phyloP scores from a whole-genome alignment of 768 basidiomycete species.

The Amanita fuliginea region DNA sequence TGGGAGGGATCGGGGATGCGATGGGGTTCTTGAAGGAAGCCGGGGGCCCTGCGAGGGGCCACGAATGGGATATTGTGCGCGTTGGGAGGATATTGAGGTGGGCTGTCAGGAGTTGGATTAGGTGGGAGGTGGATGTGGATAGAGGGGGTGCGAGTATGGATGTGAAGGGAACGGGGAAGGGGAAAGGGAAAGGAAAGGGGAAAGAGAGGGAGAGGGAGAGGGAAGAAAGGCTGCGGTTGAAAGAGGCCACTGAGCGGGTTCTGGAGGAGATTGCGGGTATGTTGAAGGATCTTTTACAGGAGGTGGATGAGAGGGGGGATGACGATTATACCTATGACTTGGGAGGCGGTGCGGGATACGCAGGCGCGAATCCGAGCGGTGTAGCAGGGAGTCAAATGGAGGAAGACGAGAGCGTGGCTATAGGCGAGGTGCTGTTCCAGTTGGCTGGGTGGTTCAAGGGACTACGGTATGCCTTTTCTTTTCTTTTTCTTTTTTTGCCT shows the following conservation, averaged over 20 bases:
- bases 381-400: constrained; percentile 50
- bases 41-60: constrained; percentile 9
- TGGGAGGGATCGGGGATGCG: not conserved
- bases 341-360: constrained; percentile 58
- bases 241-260: constrained; percentile 38
- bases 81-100: constrained; percentile 43
- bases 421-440: constrained; percentile 51
- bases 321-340: constrained; percentile 48
- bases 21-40: constrained; percentile 6
- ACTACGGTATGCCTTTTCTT: constrained; percentile 48
- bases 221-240: not conserved
- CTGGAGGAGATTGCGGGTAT: constrained; percentile 62
- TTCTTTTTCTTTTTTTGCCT: not conserved
- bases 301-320: constrained; percentile 59
- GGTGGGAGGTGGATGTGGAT: constrained; percentile 19
- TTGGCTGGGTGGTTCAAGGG: constrained; percentile 47
- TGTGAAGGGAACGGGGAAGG: constrained; percentile 4
- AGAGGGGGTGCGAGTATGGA: constrained; percentile 16
- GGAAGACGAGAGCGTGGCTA: constrained; percentile 55
- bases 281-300: constrained; percentile 62
- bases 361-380: constrained; percentile 48
- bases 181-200: constrained; percentile 8
- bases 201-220: not conserved
- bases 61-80: constrained; percentile 55
- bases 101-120: constrained; percentile 52